Evolutionary conservation across 2,329 filamentous ascomycete species (phyloP), one percentile per base, ranked within the genome.

Genomic region (Beauveria bassiana): DNA sequence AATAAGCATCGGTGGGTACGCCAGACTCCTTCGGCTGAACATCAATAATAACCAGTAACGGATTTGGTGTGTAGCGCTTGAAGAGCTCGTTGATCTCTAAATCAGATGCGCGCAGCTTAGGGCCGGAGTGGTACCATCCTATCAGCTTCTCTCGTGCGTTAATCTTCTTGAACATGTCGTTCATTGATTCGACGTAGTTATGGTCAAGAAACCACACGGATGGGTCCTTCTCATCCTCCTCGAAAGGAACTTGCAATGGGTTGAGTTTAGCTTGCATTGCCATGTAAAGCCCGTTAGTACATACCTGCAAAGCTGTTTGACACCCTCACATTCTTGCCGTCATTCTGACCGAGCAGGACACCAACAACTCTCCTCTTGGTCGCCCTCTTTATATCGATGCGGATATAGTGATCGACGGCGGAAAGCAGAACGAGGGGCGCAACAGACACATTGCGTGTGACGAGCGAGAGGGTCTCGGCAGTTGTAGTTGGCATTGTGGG

Each of bases 131-230:
- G 77, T 99, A 99, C 95, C 95, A 99, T 72, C 95, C 95, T 83
- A 99, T 96, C 75, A 99, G 84, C 86, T 98, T 98, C 81, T 99
- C 95, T 66, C 91, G 84, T 64, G 95, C 95, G 80, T 99, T 99
- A 82, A 99, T 93, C 80, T 98, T 98, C 83, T 99, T 99, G 85
- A 99, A 99, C 95, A 99, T 99, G 77, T 98, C 95, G 79, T 95
- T 96, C 95, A 99, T 99, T 69, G 89, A 91, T 78, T 99, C 95
- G 76, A 99, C 90, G 72, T 97, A 99, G 84, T 98, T 98, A 83
- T 99, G 95, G 75, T 99, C 95, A 66, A 99, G 79, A 75, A 98
- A 99, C 95, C 95, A 99, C 73, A 99, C 95, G 42, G 93, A 96
- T 3, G 93, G 93, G 74, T 99, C 93, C 78, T 96, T 96, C 71